A percentile compares a stretch with the other conserved stretches of the same genome.
Conservation (phyloP, 768 basidiomycete genomes). For the Tulasnella sp. region DNA sequence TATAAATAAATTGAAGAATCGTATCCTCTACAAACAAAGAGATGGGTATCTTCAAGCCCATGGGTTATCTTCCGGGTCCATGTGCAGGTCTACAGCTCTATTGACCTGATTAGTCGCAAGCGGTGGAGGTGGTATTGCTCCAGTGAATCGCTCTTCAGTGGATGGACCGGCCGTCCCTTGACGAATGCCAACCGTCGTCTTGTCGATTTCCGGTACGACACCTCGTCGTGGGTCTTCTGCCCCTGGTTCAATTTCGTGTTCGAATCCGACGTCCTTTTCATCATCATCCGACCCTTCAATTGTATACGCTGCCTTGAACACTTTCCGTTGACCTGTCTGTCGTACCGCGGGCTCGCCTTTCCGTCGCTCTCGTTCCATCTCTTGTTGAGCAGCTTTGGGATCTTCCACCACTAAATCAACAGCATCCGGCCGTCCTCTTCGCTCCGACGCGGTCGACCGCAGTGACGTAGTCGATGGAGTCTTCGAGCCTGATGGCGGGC, state of each 20-base stretch:
- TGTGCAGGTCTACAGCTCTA: slow-evolving; percentile 25
- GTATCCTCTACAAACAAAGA: too few relatives aligned
- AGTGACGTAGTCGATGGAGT: slow-evolving; percentile 17
- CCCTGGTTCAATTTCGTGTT: slow-evolving; percentile 23
- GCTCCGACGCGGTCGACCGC: not conserved
- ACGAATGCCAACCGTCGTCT: slow-evolving; percentile 5
- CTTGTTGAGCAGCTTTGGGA: slow-evolving; percentile 39
- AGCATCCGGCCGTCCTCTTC: slow-evolving; percentile 40
- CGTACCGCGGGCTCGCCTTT: slow-evolving; percentile 44
- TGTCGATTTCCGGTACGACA: slow-evolving; percentile 48
- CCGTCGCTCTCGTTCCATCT: slow-evolving; percentile 40
- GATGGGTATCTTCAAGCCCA: slow-evolving; percentile 34
- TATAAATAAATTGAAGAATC: too few relatives aligned
- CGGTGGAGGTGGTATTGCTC: slow-evolving; percentile 35
- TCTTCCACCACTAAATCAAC: slow-evolving; percentile 83
- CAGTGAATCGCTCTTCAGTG: slow-evolving; percentile 26
- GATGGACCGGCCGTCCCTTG: too few relatives aligned
- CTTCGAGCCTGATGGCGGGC: slow-evolving; percentile 12
- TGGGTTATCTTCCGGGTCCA: slow-evolving; percentile 37
- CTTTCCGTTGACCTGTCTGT: slow-evolving; percentile 34
- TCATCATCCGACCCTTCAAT: slow-evolving; percentile 26
- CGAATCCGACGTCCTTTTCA: slow-evolving; percentile 34
- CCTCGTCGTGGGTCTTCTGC: slow-evolving; percentile 39
- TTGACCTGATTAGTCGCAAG: slow-evolving; percentile 30
- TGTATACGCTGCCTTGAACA: slow-evolving; percentile 36